Percentiles rank a stretch among this genome's conserved stretches.
These are phyloP conservation scores for Aphanocladium album DNA, from an alignment of 2,329 filamentous ascomycete genomes.

Conservation along the genomic window DNA sequence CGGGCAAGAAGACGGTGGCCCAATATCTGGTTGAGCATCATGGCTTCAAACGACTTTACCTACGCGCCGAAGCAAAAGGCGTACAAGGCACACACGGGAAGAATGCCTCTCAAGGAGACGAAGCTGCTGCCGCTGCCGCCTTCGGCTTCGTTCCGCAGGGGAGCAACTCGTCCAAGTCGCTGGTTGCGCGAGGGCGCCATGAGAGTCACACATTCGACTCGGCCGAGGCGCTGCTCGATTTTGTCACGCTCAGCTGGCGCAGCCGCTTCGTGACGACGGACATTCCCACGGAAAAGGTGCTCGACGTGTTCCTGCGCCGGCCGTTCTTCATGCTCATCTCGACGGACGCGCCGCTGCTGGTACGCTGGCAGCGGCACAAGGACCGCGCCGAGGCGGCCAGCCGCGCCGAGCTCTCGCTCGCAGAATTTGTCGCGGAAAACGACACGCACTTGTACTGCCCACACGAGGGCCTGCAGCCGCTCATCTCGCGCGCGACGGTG, in stretches of 20 bases:
- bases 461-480: conserved; percentile 59
- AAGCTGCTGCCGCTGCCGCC: conserved; percentile 10
- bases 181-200: conserved; percentile 7
- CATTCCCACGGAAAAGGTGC: conserved; percentile 64
- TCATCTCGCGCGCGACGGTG: conserved; percentile 77
- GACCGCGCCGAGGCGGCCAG: conserved; percentile 21
- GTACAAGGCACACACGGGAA: too few species aligned
- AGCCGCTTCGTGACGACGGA: conserved; percentile 82
- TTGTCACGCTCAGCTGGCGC: conserved; percentile 80
- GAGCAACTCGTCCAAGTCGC: conserved; percentile 9
- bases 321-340: conserved; percentile 93
- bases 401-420: conserved; percentile 35
- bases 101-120: background rate
- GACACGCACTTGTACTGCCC: conserved; percentile 74
- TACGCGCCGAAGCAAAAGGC: conserved; percentile 32
- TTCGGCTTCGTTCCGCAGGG: conserved; percentile 13
- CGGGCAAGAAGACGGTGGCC: conserved; percentile 86
- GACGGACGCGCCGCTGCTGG: conserved; percentile 80
- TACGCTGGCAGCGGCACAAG: conserved; percentile 77
- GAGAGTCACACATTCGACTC: conserved; percentile 48
- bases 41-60: conserved; percentile 68
- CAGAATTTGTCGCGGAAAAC: conserved; percentile 51
- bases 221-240: conserved; percentile 68
- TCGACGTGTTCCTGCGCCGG: conserved; percentile 70
- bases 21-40: conserved; percentile 82